Evolutionary conservation across 352 stramenopile species (phyloP), one percentile per base, ranked within the genome.

Genomic region (Phytophthora syringae): DNA sequence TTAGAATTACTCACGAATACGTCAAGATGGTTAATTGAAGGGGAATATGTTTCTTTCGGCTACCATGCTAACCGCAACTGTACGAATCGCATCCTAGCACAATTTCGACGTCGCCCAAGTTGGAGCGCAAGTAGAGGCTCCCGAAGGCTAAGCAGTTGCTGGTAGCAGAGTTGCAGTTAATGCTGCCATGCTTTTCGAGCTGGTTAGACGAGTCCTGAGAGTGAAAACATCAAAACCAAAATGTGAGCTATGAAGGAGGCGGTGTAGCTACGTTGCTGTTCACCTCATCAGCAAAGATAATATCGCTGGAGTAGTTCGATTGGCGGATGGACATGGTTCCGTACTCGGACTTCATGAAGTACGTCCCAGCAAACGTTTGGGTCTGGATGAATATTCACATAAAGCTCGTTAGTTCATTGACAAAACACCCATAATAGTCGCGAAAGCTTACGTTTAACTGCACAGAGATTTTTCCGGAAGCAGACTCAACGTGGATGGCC

Each of bases 71-170:
- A 22, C 52, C 63, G 65, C 82, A 91, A 49, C 85, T 82, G 51
- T 74, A 89, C 3, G 78, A 81, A 60, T 90, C 72, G 56, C 85
- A 93, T 13, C 85, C 85, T 0, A 93, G 65, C 12, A 91, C 63
- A 60, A 93, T 67, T 39, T 93, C 77, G 32, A 92, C 79, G 48
- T 90, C 68, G 32, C 85, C 85, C 20, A 90, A 65, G 11, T 75
- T 78, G 32, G 82, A 82, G 43, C 72, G 77, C 42, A 93, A 49
- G 37, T 93, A 81, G 43, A 93, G 43, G 54, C 84, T 82, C 2
- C 82, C 83, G 61, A 80, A 87, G 13, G 79, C 88, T 20, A 92
- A 61, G 20, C 85, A 93, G 48, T 76, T 92, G 42, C 52, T 74
- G 11, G 57, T 70, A n/a, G 44, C 28, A 15, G 67, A 49, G 36